Base-by-base conservation (phyloP, 805 yeast genomes). In the Candida maris region DNA sequence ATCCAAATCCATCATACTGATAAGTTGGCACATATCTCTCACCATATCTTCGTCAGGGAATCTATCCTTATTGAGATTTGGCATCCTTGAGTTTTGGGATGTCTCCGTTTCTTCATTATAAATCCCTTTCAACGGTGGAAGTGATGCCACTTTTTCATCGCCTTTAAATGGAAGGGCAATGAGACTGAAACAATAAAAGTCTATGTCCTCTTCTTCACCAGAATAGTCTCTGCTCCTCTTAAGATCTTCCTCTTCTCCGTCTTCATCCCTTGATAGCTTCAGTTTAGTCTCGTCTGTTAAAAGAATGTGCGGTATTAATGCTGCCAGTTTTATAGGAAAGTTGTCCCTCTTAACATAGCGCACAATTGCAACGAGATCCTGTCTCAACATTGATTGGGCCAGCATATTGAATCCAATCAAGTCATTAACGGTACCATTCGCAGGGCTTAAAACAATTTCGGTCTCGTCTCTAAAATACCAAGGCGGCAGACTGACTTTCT, bases 151-250 rank as follows among this genome's bases (percentile, higher is more conserved):
- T 46, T 75, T 74, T 44, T 78, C 82, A 55, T 88, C 96, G 45
- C 85, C 95, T 28, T 73, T 71, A 56, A 74, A 85, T 2, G 96
- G 93, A 9, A 87, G 53, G 30, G 79, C 63, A 9, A 70, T 68
- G 44, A 79, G 53, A 1, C 72, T 59, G 36, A 85, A 67, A 0
- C 70, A 68, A 40, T 72, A 64, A 14, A 54, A 39, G 10, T 54
- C 51, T 8, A 36, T 32, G 12, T 49, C 57, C 5, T 39, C 46
- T 2, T 37, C 35, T 13, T 51, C 60, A 7, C 7, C 8, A 25
- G 15, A 10, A 21, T 21, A 8, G 20, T 59, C 47, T 5, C 38
- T 28, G 10, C 25, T 30, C 21, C 61, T 52, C 28, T 61, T 59
- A 7, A 10, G 10, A n/a, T n/a, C n/a, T n/a, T n/a, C n/a, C n/a